Percentiles rank a stretch among this genome's conserved stretches.
phyloP scores from a whole-genome alignment of 257 asterid species.

The Lithospermum erythrorhizon region DNA sequence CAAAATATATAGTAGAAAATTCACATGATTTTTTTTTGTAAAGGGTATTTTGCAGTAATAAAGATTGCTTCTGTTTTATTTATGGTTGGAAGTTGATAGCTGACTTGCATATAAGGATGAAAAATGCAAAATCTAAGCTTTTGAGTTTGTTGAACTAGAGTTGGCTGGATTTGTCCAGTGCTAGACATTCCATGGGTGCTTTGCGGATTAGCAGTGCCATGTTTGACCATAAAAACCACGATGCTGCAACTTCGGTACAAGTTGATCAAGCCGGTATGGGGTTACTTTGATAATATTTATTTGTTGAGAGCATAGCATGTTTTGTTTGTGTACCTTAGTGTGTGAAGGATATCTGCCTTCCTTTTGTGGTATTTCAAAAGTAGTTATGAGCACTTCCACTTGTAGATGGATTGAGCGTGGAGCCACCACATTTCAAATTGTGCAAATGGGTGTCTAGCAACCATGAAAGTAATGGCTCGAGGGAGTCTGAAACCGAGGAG shows the following conservation, averaged over 20 bases:
- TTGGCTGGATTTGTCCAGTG: slow-evolving; percentile 86
- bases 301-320: background rate
- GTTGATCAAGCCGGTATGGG: slow-evolving; percentile 35
- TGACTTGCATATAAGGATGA: background rate
- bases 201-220: slow-evolving; percentile 62
- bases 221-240: slow-evolving; percentile 67
- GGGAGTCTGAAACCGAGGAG: slow-evolving; percentile 35
- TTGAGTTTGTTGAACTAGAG: slow-evolving; percentile 34
- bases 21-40: too few species aligned
- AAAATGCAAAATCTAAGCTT: background rate
- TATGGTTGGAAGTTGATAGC: background rate
- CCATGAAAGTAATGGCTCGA: slow-evolving; percentile 24
- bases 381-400: slow-evolving; percentile 6
- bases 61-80: background rate
- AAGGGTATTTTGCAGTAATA: background rate
- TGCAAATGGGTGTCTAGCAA: slow-evolving; percentile 56
- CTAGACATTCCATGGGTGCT: slow-evolving; percentile 81
- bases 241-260: slow-evolving; percentile 64
- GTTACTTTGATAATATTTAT: background rate
- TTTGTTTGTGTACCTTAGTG: background rate
- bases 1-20: too few species aligned
- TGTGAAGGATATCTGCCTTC: background rate
- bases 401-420: slow-evolving; percentile 24
- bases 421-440: slow-evolving; percentile 38
- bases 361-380: background rate